Conservation (phyloP, 345 rosid genomes). For the Corchorus olitorius region DNA sequence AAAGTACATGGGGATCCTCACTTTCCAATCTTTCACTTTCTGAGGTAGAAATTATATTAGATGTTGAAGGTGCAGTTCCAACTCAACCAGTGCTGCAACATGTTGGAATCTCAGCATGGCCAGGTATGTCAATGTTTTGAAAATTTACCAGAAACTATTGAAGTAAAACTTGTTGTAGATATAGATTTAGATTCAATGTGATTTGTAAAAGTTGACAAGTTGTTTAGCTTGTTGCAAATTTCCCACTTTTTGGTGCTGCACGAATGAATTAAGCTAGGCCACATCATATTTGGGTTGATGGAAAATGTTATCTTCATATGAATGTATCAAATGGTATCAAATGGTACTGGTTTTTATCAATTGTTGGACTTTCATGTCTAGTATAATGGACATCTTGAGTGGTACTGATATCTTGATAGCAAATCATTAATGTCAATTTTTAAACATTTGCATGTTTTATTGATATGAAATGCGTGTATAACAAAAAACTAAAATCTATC, state of each 20-base stretch:
- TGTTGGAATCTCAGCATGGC: conserved; percentile 95
- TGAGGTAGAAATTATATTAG: conserved; percentile 86
- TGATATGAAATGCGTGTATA: neutral
- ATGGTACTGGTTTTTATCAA: conserved; percentile 5
- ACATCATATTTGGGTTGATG: neutral
- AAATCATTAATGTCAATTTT: neutral
- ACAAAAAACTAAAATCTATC: neutral
- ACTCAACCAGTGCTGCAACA: conserved; percentile 92
- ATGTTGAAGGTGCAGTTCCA: conserved; percentile 84
- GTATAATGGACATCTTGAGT: neutral
- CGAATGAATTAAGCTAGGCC: conserved; percentile 8
- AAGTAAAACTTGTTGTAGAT: conserved; percentile 12
- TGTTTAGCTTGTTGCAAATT: conserved; percentile 4
- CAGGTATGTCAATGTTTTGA: conserved; percentile 50
- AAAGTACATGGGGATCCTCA: conserved; percentile 52
- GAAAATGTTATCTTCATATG: conserved; percentile 1
- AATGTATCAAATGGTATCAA: conserved; percentile 8
- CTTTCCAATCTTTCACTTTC: conserved; percentile 66
- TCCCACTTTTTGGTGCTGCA: neutral
- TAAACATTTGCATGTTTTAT: neutral
- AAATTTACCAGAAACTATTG: neutral
- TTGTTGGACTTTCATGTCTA: conserved; percentile 8
- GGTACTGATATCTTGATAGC: neutral
- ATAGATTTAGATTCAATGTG: neutral
- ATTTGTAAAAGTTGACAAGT: neutral